Percentiles rank a stretch among this genome's conserved stretches.
Evolutionary conservation across 768 basidiomycete genomes (phyloP).

Genomic region (Boletus subparvulus): DNA sequence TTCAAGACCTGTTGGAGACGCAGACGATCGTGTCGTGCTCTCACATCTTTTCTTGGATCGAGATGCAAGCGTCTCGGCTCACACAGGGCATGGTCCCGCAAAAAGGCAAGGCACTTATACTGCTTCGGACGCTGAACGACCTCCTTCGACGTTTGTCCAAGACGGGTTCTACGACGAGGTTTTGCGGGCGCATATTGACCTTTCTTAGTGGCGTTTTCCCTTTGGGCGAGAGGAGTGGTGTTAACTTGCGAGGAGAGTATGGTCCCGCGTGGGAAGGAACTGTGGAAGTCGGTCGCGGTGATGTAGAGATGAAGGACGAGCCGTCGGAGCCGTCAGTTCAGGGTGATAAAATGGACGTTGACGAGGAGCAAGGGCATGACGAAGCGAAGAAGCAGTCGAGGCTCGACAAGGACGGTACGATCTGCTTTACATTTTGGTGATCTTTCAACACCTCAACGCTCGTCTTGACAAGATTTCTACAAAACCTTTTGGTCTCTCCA

Average conservation of each 20-base stretch:
- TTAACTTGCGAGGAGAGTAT: conserved; percentile 88
- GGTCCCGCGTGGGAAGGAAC: conserved; percentile 77
- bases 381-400: conserved; percentile 35
- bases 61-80: conserved; percentile 63
- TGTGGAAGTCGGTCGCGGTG: conserved; percentile 37
- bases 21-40: conserved; percentile 86
- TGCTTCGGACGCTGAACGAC: conserved; percentile 85
- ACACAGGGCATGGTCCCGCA: conserved; percentile 80
- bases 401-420: conserved; percentile 65
- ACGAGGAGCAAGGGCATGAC: conserved; percentile 37
- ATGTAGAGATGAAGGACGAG: conserved; percentile 33
- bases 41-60: conserved; percentile 87
- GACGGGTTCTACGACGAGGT: conserved; percentile 78
- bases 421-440: neutral
- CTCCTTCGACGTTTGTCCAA: conserved; percentile 84
- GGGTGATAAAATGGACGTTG: conserved; percentile 63
- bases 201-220: conserved; percentile 87
- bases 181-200: conserved; percentile 86
- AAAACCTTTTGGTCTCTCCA: conserved; percentile 90
- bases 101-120: conserved; percentile 83
- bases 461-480: conserved; percentile 63
- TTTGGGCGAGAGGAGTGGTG: conserved; percentile 85
- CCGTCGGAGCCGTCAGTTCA: conserved; percentile 33
- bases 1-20: conserved; percentile 81
- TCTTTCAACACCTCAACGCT: conserved; percentile 1